A percentile compares a stretch with the other conserved stretches of the same genome.
Conservation (phyloP, 2,329 filamentous ascomycete species). For the Raffaelea deltoideospora region DNA sequence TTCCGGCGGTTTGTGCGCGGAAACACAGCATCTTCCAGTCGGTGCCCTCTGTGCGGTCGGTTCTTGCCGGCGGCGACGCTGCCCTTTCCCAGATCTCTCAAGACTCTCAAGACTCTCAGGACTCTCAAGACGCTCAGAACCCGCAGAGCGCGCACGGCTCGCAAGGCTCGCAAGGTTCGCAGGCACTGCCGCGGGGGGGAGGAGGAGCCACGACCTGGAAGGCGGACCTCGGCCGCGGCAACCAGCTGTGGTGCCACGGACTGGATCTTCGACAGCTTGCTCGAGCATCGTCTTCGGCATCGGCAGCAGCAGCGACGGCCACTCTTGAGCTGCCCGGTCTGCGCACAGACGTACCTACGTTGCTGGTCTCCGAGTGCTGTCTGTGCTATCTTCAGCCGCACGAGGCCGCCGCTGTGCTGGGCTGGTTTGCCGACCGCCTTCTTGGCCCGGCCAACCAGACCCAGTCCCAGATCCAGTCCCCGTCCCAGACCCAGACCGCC, state of each 20-base stretch:
- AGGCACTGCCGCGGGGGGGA: too few species aligned
- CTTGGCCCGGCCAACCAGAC: too few species aligned
- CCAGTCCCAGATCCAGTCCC: too few species aligned
- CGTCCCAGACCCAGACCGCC: too few species aligned
- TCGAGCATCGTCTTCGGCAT: conserved; percentile 6
- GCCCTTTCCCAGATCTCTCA: too few species aligned
- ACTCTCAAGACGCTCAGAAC: too few species aligned
- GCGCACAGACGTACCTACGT: conserved; percentile 51
- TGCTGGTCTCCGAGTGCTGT: conserved; percentile 90
- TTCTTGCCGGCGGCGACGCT: too few species aligned
- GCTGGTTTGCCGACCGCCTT: conserved; percentile 44
- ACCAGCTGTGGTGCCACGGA: conserved; percentile 41
- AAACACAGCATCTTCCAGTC: conserved; percentile 45
- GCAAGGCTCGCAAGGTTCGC: too few species aligned
- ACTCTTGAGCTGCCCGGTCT: conserved; percentile 23
- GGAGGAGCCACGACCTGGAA: conserved; percentile 28
- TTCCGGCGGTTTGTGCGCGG: conserved; percentile 52
- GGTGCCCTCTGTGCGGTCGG: conserved; percentile 23
- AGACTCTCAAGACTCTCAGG: too few species aligned
- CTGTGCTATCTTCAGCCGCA: conserved; percentile 67
- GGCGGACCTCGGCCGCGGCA: conserved; percentile 21
- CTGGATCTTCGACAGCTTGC: conserved; percentile 53
- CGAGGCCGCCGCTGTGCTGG: conserved; percentile 48
- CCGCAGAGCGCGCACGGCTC: too few species aligned
- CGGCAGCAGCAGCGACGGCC: background rate